Base-by-base conservation (phyloP, 768 basidiomycete species). In the Xanthoconium stramineum region DNA sequence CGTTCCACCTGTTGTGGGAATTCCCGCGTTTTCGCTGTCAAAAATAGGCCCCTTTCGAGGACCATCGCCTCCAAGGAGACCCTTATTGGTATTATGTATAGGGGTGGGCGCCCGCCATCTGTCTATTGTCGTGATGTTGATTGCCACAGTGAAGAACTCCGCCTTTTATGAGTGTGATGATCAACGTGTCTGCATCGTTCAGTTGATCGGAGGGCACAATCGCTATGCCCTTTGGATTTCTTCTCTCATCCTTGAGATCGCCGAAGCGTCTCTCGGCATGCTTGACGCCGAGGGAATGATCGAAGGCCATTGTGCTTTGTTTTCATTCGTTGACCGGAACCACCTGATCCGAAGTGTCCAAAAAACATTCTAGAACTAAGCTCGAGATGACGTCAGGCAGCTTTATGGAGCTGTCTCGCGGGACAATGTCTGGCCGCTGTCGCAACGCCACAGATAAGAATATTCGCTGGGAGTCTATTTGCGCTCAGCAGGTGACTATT, bases 361-460 rank as follows among this genome's bases (percentile, higher is more conserved):
- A 10, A 12, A 29, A 19, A 40, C 17, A 30, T 52, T 20, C 39
- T 37, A 17, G 35, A 24, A 29, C 7, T 39, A 17, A 11, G 33
- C 24, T 32, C 6, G 39, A 1, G 14, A 32, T 51, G 59, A 60
- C 49, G 48, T 58, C 49, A 59, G 20, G 28, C 6, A 37, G 45
- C 30, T 20, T 11, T 42, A 33, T 11, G n/a, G n/a, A 33, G 33
- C 28, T 28, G 20, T 13, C 24, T 43, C 10, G n/a, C 11, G 42
- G 42, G 42, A 24, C 28, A 19, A 42, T 13, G 13, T 13, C 14
- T 35, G 15, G n/a, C 15, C 30, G 47, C 2, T 5, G 36, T 32
- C 43, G 50, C 8, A 29, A 56, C 49, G 55, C 46, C 38, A 59
- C 42, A 44, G 56, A 57, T 57, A 50, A 45, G 51, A 39, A 32